Percentiles rank a stretch among this genome's conserved stretches.
phyloP scores from a whole-genome alignment of 2,329 filamentous ascomycete genomes.

The Cladosporium phlei region DNA sequence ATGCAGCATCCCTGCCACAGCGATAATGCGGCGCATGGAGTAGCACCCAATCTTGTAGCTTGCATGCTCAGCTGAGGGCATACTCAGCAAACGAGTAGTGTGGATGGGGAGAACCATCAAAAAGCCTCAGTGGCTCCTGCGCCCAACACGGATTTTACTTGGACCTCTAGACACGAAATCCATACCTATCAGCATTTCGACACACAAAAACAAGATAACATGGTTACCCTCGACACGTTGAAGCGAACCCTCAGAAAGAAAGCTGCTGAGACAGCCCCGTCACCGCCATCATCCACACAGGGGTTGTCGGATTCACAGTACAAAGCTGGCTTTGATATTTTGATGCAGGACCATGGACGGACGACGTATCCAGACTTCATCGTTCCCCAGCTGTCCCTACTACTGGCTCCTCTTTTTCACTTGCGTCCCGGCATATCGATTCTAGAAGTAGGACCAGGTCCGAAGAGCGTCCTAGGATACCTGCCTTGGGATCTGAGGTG shows the following conservation, averaged over 20 bases:
- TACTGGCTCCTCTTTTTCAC: conserved; percentile 40
- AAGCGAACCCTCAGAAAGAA: conserved; percentile 39
- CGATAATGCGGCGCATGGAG: too few relatives aligned
- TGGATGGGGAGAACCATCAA: too few relatives aligned
- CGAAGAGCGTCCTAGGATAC: conserved; percentile 49
- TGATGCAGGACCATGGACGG: conserved; percentile 36
- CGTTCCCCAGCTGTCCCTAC: conserved; percentile 43
- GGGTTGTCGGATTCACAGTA: conserved; percentile 48
- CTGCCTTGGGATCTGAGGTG: conserved; percentile 47
- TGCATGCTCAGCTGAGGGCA: too few relatives aligned
- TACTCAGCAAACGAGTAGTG: too few relatives aligned
- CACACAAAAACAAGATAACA: conserved; percentile 27
- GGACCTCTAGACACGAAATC: too few relatives aligned
- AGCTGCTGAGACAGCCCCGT: conserved; percentile 18
- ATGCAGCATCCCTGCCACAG: too few relatives aligned
- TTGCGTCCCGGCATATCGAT: conserved; percentile 45
- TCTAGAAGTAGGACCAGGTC: conserved; percentile 58
- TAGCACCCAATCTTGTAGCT: too few relatives aligned
- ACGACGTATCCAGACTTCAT: conserved; percentile 49
- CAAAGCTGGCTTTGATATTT: conserved; percentile 43
- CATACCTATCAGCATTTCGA: too few relatives aligned
- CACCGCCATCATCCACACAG: conserved; percentile 25
- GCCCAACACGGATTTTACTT: too few relatives aligned
- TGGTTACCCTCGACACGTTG: conserved; percentile 44
- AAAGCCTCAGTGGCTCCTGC: too few relatives aligned